A percentile compares a stretch with the other conserved stretches of the same genome.
These are phyloP conservation scores for Rickenella mellea DNA, from an alignment of 768 basidiomycete species.

Conservation along the genomic window DNA sequence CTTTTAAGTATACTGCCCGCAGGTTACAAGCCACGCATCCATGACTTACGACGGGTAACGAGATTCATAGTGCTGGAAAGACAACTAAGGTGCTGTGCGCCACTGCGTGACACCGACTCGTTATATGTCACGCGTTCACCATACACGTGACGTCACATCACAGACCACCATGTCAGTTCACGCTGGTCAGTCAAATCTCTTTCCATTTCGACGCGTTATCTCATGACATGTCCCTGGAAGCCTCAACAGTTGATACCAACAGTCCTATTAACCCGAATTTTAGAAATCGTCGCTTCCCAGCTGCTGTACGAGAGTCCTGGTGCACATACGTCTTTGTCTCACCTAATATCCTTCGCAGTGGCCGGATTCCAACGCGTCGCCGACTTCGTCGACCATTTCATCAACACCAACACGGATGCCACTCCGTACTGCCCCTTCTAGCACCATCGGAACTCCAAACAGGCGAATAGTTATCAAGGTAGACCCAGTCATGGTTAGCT, in stretches of 20 bases:
- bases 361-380: too few species aligned
- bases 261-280: too few species aligned
- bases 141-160: slow-evolving; percentile 9
- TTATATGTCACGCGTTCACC: slow-evolving; percentile 10
- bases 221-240: too few species aligned
- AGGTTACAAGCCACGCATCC: neutral
- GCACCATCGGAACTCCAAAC: slow-evolving; percentile 9
- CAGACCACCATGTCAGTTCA: too few species aligned
- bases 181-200: too few species aligned
- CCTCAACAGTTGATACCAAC: too few species aligned
- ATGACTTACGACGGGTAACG: slow-evolving; percentile 65
- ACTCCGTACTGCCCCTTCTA: neutral
- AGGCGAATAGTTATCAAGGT: slow-evolving; percentile 41
- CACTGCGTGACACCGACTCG: slow-evolving; percentile 10
- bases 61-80: slow-evolving; percentile 58
- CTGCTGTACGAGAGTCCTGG: too few species aligned
- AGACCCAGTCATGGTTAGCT: slow-evolving; percentile 59
- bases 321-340: too few species aligned
- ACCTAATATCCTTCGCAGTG: too few species aligned
- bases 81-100: too few species aligned
- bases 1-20: neutral
- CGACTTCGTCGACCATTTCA: neutral
- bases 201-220: too few species aligned
- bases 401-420: neutral
- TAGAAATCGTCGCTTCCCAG: too few species aligned